Base-by-base conservation (phyloP, 2,329 filamentous ascomycete genomes). In the Aureobasidium leucospermi region DNA sequence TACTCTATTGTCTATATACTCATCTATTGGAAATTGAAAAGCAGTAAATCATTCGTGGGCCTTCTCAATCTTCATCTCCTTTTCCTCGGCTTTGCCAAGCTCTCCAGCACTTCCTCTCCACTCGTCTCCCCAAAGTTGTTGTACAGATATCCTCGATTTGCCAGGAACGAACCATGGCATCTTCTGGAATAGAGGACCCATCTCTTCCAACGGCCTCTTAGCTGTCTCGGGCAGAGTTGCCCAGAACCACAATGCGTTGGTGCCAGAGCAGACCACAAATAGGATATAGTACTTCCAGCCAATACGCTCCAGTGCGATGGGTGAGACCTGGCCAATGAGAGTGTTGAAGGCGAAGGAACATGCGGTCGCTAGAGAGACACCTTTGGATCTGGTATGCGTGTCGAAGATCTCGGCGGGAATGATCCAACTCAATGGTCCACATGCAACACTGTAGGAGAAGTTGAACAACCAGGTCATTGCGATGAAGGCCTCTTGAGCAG, bases 191-290 rank as follows among this genome's bases (percentile, higher is more conserved):
- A 68, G 58, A 43, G 66, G 52, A 61, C 64, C 64, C 62, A 63
- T 63, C n/a, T 65, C 65, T 45, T 69, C 67, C n/a, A 69, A 57
- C 32, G 61, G 61, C 4, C 64, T 58, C 15, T 85, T 85, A 75
- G 89, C 89, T 6, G 86, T 89, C 73, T 90, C 86, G 0, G 86
- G 87, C 29, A 87, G 78, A 63, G 85, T 81, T 73, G 85, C 83
- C 76, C 79, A 87, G 58, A 85, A 83, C 64, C 67, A 68, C 3
- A 68, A 16, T 2, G 66, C 67, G 49, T 68, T 68, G 3, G 60
- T 65, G 16, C 65, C 16, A 49, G 68, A 67, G 58, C 66, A 67
- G 15, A 69, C 61, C 28, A 68, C 61, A 58, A 68, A 69, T 2
- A 69, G 49, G 19, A 69, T 56, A 55, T 66, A 69, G 52, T 65